Evolutionary conservation across 805 yeast species (phyloP), one percentile per base, ranked within the genome.

Genomic region (Wickerhamiella hasegawae): DNA sequence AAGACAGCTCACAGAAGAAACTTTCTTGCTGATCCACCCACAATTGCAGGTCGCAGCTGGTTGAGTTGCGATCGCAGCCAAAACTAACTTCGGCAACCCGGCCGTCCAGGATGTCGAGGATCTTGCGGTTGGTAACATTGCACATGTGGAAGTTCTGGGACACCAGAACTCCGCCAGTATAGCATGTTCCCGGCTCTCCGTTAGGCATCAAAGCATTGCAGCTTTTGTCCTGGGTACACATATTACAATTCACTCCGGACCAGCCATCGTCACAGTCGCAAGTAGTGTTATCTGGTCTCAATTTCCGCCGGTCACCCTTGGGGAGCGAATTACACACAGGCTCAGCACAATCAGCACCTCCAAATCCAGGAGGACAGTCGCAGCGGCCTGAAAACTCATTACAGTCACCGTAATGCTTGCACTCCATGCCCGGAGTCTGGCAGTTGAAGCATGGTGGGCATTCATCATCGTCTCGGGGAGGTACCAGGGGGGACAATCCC

Each of bases 11-110:
- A 62, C 98, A 90, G 54, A 71, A 90, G 55, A 90, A 90, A 40
- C 92, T 76, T 54, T 90, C 98, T 31, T 66, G 61, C 53, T 83
- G 72, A 45, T 76, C 95, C 43, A 90, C 82, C 98, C 98, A 90
- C 52, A 90, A 83, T 56, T 90, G 97, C 59, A 90, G 83, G 53
- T 83, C 74, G 58, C 98, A 90, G 9, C 55, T 56, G 14, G 58
- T 67, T 0, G 71, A 60, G 1, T 77, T 67, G 46, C 65, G 71
- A 51, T 81, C 74, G 61, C 98, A 90, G 27, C 83, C 70, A 57
- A 90, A 87, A 0, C 95, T 84, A 3, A 82, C 95, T 51, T 87
- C 93, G 2, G 98, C 97, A 35, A 66, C 68, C 54, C 73, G 69
- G 0, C 94, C 95, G 14, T 73, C 63, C 44, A 90, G 62, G 32